Evolutionary conservation across 306 rosid species (phyloP).

Genomic region (Citrullus mucosospermus): DNA sequence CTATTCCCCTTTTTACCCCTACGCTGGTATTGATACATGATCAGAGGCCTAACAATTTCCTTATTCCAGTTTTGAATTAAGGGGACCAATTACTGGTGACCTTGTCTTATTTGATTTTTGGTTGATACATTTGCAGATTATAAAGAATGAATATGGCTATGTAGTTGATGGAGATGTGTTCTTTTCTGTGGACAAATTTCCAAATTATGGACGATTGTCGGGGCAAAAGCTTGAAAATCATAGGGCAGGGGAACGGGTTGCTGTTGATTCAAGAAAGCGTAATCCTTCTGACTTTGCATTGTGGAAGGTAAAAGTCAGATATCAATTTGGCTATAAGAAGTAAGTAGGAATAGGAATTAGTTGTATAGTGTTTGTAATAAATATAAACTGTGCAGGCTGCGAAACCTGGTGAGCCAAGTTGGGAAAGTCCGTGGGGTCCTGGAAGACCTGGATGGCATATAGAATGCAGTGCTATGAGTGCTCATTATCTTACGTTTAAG

Average conservation of each 20-base stretch:
- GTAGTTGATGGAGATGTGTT: slow-evolving; percentile 82
- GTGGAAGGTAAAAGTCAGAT: slow-evolving; percentile 61
- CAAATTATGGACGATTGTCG: slow-evolving; percentile 70
- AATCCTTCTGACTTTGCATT: slow-evolving; percentile 87
- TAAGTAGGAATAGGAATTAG: neutral
- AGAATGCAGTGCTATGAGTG: slow-evolving; percentile 99
- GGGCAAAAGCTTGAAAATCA: slow-evolving; percentile 73
- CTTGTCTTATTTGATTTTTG: neutral
- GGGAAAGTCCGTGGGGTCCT: slow-evolving; percentile 97
- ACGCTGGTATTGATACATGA: too few species aligned
- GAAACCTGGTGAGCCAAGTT: slow-evolving; percentile 88
- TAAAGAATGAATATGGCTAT: slow-evolving; percentile 59
- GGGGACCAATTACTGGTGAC: neutral
- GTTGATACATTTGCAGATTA: slow-evolving; percentile 44
- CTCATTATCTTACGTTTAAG: slow-evolving; percentile 57
- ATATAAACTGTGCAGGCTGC: slow-evolving; percentile 46
- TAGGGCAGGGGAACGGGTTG: slow-evolving; percentile 92
- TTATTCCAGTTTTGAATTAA: neutral
- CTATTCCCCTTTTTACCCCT: too few species aligned
- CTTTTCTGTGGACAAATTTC: slow-evolving; percentile 70
- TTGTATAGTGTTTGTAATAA: slow-evolving; percentile 4
- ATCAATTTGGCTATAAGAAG: neutral
- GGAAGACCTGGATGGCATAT: slow-evolving; percentile 99
- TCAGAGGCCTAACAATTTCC: too few species aligned
- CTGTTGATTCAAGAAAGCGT: slow-evolving; percentile 71